These are phyloP conservation scores for Bacterosira constricta DNA, from an alignment of 108 stramenopile genomes.

Conservation along the genomic window DNA sequence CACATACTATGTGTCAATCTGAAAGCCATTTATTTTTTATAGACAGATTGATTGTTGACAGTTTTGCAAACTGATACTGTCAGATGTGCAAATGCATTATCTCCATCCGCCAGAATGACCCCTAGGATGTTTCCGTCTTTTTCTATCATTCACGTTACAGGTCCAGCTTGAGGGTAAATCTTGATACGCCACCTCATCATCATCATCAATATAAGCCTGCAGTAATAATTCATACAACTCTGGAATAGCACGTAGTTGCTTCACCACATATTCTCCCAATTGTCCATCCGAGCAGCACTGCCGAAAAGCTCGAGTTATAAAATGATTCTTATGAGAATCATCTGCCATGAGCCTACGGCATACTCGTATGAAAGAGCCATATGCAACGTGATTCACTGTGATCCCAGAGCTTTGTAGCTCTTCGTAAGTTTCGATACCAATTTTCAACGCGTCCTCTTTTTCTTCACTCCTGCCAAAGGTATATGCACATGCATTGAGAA, in stretches of 20 bases:
- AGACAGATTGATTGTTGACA: too few relatives aligned
- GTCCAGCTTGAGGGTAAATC: slow-evolving; percentile 25
- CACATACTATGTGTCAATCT: too few relatives aligned
- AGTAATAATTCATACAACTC: slow-evolving; percentile 25
- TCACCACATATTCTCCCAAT: slow-evolving; percentile 44
- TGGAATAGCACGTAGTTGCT: slow-evolving; percentile 32
- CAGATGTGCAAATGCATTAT: not conserved
- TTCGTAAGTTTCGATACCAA: slow-evolving; percentile 45
- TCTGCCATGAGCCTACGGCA: slow-evolving; percentile 43
- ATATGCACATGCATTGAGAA: slow-evolving; percentile 45
- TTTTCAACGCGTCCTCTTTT: slow-evolving; percentile 38
- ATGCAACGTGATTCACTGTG: slow-evolving; percentile 45
- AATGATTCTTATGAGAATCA: slow-evolving; percentile 25
- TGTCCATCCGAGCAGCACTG: slow-evolving; percentile 48
- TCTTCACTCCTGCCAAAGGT: slow-evolving; percentile 40
- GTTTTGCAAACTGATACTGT: too few relatives aligned
- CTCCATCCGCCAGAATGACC: not conserved
- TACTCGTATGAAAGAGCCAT: slow-evolving; percentile 44
- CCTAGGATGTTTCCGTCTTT: not conserved
- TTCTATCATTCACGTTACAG: slow-evolving; percentile 4
- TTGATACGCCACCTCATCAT: slow-evolving; percentile 2
- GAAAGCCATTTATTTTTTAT: too few relatives aligned
- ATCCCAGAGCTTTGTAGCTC: slow-evolving; percentile 31
- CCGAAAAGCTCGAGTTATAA: slow-evolving; percentile 36
- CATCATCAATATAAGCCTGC: slow-evolving; percentile 23